phyloP scores from a whole-genome alignment of 106 monocot species.

The Vanilla planifolia region DNA sequence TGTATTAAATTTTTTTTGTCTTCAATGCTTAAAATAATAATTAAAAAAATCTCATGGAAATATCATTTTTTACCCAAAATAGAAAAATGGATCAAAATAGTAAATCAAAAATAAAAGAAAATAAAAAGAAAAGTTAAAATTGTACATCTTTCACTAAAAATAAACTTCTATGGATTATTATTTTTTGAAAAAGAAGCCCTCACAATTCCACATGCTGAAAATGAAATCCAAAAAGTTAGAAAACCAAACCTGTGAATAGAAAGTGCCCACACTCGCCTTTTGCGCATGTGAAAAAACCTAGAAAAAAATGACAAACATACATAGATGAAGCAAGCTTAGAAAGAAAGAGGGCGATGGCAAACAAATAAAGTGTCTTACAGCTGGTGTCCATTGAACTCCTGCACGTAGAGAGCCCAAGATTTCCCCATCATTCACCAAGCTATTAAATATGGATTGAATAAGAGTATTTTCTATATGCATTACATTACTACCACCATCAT shows the following conservation, averaged over 20 bases:
- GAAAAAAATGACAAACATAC: conserved; percentile 2
- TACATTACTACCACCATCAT: conserved; percentile 56
- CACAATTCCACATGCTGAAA: too few relatives aligned
- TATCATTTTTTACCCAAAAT: too few relatives aligned
- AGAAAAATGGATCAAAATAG: too few relatives aligned
- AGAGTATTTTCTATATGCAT: conserved; percentile 76
- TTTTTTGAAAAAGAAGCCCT: too few relatives aligned
- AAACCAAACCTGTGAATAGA: conserved; percentile 96
- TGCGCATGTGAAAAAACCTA: conserved; percentile 99
- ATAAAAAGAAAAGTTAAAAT: too few relatives aligned
- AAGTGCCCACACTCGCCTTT: conserved; percentile 87
- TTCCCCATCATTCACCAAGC: conserved; percentile 61
- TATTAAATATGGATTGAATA: conserved; percentile 87
- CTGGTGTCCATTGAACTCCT: conserved; percentile 93
- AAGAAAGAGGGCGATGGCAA: neutral
- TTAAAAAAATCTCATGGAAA: too few relatives aligned
- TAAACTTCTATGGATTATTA: too few relatives aligned
- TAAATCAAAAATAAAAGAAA: too few relatives aligned
- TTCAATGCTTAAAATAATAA: too few relatives aligned
- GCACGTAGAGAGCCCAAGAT: conserved; percentile 85
- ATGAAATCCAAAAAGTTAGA: too few relatives aligned
- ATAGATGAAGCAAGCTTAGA: neutral
- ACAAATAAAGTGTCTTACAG: conserved; percentile 50
- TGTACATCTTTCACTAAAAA: too few relatives aligned
- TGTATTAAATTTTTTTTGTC: too few relatives aligned